Conservation (phyloP, 2,329 filamentous ascomycete species). For the Parastagonospora nodorum region DNA sequence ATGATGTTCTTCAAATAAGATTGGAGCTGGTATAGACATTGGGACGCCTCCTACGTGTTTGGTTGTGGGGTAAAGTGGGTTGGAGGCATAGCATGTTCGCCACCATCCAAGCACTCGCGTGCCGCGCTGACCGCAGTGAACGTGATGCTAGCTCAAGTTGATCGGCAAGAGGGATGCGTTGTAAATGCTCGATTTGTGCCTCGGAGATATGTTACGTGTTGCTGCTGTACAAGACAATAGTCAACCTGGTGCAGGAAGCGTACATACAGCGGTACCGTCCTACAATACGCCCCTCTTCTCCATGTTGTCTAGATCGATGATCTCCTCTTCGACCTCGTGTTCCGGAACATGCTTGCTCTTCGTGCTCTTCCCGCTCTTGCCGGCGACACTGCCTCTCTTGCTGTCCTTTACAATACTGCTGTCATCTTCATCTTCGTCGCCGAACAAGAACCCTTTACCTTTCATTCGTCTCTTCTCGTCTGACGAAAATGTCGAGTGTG, state of each 20-base stretch:
- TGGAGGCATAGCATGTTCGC: neutral
- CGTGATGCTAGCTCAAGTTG: too few species aligned
- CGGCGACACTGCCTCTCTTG: constrained; percentile 27
- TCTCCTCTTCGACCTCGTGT: constrained; percentile 40
- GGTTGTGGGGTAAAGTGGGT: constrained; percentile 1
- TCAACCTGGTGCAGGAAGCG: neutral
- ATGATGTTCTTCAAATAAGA: neutral
- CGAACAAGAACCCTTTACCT: constrained; percentile 48
- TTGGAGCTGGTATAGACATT: neutral
- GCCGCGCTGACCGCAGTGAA: too few species aligned
- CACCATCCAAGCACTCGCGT: neutral
- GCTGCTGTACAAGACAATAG: neutral
- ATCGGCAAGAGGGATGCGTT: too few species aligned
- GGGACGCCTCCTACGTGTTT: constrained; percentile 4
- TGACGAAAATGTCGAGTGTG: constrained; percentile 40
- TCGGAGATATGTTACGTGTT: too few species aligned
- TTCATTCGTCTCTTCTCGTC: constrained; percentile 44
- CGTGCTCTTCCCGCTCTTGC: constrained; percentile 22
- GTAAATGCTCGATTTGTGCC: too few species aligned
- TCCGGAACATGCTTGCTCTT: constrained; percentile 32
- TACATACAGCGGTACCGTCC: neutral
- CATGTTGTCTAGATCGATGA: constrained; percentile 45
- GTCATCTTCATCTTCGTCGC: constrained; percentile 47
- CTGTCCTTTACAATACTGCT: constrained; percentile 13
- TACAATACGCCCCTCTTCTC: constrained; percentile 37